These are phyloP conservation scores for Penicillium riverlandense DNA, from an alignment of 495 filamentous ascomycete species.

Conservation along the genomic window DNA sequence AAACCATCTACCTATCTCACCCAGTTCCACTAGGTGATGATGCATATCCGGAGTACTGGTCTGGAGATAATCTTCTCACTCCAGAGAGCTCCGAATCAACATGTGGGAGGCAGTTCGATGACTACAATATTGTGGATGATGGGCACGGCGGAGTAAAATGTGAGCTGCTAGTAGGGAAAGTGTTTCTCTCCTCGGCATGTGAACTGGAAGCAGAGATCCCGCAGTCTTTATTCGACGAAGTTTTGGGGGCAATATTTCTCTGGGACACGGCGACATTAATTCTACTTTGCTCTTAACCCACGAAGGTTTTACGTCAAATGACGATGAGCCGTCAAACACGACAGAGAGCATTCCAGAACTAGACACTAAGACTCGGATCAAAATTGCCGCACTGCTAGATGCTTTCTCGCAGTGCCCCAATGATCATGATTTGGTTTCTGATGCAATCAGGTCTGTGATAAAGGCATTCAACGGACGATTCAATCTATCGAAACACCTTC, in stretches of 20 bases:
- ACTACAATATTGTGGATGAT: slow-evolving; percentile 1
- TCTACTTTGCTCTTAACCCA: not conserved
- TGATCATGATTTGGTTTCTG: slow-evolving; percentile 1
- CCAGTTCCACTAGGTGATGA: slow-evolving; percentile 4
- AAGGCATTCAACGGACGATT: slow-evolving; percentile 3
- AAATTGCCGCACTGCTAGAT: slow-evolving; percentile 2
- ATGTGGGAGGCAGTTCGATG: not conserved
- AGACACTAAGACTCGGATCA: slow-evolving; percentile 1
- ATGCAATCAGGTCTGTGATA: slow-evolving; percentile 6
- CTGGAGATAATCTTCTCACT: not conserved
- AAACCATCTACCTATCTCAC: slow-evolving; percentile 2
- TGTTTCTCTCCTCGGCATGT: not conserved
- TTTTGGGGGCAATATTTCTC: not conserved
- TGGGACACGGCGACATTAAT: not conserved
- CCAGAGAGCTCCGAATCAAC: not conserved
- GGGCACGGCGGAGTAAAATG: not conserved
- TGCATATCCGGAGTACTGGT: slow-evolving; percentile 4
- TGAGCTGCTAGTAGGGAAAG: slow-evolving; percentile 2
- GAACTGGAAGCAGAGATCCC: slow-evolving; percentile 2
- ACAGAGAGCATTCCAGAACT: not conserved
- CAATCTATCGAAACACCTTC: not conserved
- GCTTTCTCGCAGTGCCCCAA: slow-evolving; percentile 4
- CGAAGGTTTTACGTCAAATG: too few relatives aligned
- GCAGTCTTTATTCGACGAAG: slow-evolving; percentile 1
- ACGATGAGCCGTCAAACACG: not conserved